Base-by-base conservation (phyloP, 805 yeast species). In the Candida saitoana region DNA sequence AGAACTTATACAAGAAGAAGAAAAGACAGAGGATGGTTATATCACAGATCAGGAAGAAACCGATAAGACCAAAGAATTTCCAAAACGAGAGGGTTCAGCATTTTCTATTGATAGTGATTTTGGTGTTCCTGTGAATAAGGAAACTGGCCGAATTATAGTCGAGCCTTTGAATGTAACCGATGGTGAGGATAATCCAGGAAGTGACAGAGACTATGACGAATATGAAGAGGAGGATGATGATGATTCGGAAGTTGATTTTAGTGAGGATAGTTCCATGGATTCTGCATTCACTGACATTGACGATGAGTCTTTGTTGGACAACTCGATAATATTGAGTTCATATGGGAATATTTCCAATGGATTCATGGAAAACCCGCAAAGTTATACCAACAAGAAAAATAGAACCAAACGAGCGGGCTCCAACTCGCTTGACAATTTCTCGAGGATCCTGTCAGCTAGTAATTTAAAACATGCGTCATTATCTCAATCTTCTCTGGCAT, bases 271-370 rank as follows among this genome's bases (percentile, higher is more conserved):
- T 0, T 56, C 67, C 7, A 50, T 60, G 5, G 74, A 70, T 36
- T 67, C 74, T 2, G 73, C 71, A 11, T 67, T 69, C 43, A 70
- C 73, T 0, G 75, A 69, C 37, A 63, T 68, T 8, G 74, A 69
- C 38, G 59, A 60, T 3, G 70, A 63, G 30, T 66, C 71, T 2
- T 53, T 65, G n/a, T 47, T 61, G 25, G 67, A 52, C 30, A 49
- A 59, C 11, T 61, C 61, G 7, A 42, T 56, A n/a, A 38, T 62
- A 17, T 46, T 55, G 4, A 58, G 52, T 24, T 58, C 64, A 1
- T 59, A 50, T 34, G 54, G 46, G 25, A 36, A 14, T 17, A 24
- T 25, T 6, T 19, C 37, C n/a, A 34, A 18, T 20, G 37, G 25
- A 14, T 36, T 20, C 15, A 15, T 24, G n/a, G 31, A 36, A 24